Base-by-base conservation (phyloP, 108 stramenopile species). In the Fistulifera solaris region DNA sequence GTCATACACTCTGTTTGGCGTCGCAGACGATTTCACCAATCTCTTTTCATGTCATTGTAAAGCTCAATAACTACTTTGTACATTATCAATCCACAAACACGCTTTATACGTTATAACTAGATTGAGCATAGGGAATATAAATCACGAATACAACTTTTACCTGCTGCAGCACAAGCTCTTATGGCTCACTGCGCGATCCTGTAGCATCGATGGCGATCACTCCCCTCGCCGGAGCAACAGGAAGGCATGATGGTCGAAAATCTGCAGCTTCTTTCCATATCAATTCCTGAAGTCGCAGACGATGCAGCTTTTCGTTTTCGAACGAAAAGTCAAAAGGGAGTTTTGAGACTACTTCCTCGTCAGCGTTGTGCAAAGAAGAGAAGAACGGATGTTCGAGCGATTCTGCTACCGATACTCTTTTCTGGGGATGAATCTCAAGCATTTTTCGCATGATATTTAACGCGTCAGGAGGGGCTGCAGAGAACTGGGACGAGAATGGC, bases 341-440 rank as follows among this genome's bases (percentile, higher is more conserved):
- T 7, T 67, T 56, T 38, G 77, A 75, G 6, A 71, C 75, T 17
- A 89, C 88, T 67, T 94, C 95, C 51, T 94, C 93, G 17, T 83
- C 80, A 31, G 78, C 68, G 40, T 66, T 85, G 68, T 93, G 92
- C 27, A 94, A 72, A 28, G 80, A 75, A 31, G 89, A 59, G 63
- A 98, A 75, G 67, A 89, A 98, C 16, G 96, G 89, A 68, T 99
- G 98, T 26, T 71, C 65, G 48, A 99, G 75, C 25, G 98, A 89
- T 53, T 94, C 87, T 48, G 77, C 78, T 6, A 97, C 95, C 28
- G 83, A 78, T 60, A 90, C 83, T 19, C 98, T 80, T 70, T 75
- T 78, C 0, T 60, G 51, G 3, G 98, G 98, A 60, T 97, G 84
- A 56, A 98, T 85, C 46, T 86, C 72, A 19, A 99, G 91, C 93